These are phyloP conservation scores for Helotiales sp. DNA, from an alignment of 2,329 filamentous ascomycete genomes.

Conservation along the genomic window DNA sequence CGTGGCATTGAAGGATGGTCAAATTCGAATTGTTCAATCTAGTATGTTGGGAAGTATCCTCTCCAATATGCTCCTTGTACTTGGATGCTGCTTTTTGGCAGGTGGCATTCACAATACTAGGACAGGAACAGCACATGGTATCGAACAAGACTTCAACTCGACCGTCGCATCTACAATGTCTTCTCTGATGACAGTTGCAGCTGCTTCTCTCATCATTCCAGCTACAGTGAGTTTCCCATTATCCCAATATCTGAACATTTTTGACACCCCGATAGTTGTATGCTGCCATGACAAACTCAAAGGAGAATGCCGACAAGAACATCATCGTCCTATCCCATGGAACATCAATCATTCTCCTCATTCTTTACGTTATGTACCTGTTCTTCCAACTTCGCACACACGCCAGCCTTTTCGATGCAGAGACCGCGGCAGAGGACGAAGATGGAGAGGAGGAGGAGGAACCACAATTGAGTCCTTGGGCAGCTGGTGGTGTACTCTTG, in stretches of 20 bases:
- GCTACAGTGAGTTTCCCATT: conserved; percentile 2
- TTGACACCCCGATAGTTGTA: conserved; percentile 58
- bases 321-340: conserved; percentile 76
- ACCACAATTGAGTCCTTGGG: conserved; percentile 33
- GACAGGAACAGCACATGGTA: conserved; percentile 35
- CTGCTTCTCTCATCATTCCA: conserved; percentile 54
- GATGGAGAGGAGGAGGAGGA: conserved; percentile 28
- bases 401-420: conserved; percentile 70
- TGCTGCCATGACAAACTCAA: conserved; percentile 60
- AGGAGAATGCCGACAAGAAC: conserved; percentile 54
- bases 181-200: conserved; percentile 73
- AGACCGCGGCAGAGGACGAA: conserved; percentile 42
- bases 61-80: conserved; percentile 88
- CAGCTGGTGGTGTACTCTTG: conserved; percentile 61
- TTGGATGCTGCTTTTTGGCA: conserved; percentile 80
- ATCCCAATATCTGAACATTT: not conserved
- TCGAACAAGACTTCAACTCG: conserved; percentile 76
- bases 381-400: conserved; percentile 80
- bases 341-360: conserved; percentile 74
- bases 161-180: conserved; percentile 81
- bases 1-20: conserved; percentile 80
- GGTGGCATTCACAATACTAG: conserved; percentile 66
- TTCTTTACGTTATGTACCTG: conserved; percentile 78
- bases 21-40: conserved; percentile 96
- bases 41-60: conserved; percentile 97